Evolutionary conservation across 2,329 filamentous ascomycete genomes (phyloP).

Genomic region (Fusarium tupiense): DNA sequence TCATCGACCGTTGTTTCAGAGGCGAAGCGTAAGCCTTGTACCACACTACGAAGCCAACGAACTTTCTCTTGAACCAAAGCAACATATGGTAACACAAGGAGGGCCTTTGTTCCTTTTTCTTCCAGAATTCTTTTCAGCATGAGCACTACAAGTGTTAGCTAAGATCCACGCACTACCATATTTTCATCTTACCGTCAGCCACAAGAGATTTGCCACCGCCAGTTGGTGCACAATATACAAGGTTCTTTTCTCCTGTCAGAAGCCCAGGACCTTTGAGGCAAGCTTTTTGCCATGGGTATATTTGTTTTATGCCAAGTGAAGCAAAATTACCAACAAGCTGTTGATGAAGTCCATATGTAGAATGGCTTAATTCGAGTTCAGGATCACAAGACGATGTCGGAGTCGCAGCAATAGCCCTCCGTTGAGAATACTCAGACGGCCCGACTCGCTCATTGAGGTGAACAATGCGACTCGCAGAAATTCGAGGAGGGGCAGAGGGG

Average conservation of each 20-base stretch:
- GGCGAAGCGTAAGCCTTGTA: constrained; percentile 64
- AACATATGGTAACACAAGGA: constrained; percentile 80
- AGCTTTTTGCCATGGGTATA: constrained; percentile 83
- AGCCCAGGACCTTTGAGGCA: constrained; percentile 76
- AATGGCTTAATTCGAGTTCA: constrained; percentile 69
- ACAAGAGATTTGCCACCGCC: constrained; percentile 82
- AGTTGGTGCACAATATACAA: constrained; percentile 84
- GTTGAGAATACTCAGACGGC: constrained; percentile 66
- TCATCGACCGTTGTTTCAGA: constrained; percentile 48
- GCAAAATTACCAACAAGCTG: constrained; percentile 72
- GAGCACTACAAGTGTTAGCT: constrained; percentile 58
- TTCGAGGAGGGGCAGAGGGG: constrained; percentile 43
- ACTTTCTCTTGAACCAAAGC: constrained; percentile 84
- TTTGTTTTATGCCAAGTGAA: constrained; percentile 73
- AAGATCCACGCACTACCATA: not conserved
- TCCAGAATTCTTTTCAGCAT: constrained; percentile 78
- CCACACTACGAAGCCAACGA: constrained; percentile 74
- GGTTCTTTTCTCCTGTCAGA: constrained; percentile 70
- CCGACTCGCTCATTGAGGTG: constrained; percentile 41
- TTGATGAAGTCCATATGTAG: constrained; percentile 69
- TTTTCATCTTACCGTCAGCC: constrained; percentile 61
- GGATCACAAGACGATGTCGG: constrained; percentile 63
- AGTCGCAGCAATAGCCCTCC: constrained; percentile 61
- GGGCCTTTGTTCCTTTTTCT: constrained; percentile 70
- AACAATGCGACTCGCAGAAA: constrained; percentile 59